A percentile compares a stretch with the other conserved stretches of the same genome.
phyloP scores from a whole-genome alignment of 768 basidiomycete genomes.

The Melanogaster broomeanus region DNA sequence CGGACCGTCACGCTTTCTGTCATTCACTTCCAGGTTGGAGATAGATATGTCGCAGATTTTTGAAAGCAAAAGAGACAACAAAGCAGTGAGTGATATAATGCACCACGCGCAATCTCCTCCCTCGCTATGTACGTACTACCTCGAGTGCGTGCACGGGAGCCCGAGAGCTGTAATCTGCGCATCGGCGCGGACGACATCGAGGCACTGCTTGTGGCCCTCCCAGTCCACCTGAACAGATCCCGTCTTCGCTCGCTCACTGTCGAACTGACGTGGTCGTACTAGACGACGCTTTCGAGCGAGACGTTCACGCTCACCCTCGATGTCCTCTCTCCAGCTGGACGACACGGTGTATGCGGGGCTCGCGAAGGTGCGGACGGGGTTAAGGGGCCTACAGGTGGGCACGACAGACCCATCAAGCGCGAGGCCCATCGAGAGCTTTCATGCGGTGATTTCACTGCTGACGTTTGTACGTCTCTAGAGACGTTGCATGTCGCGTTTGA shows the following conservation, averaged over 20 bases:
- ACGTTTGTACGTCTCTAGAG: slow-evolving; percentile 17
- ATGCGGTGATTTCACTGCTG: slow-evolving; percentile 21
- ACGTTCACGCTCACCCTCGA: slow-evolving; percentile 21
- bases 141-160: slow-evolving; percentile 16
- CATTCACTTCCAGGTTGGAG: no score
- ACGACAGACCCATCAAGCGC: slow-evolving; percentile 17
- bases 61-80: no score
- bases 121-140: slow-evolving; percentile 19
- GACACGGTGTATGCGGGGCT: slow-evolving; percentile 19
- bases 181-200: slow-evolving; percentile 24
- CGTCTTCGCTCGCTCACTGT: slow-evolving; percentile 12
- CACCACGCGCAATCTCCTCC: no score
- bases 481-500: slow-evolving; percentile 24
- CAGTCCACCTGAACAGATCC: slow-evolving; percentile 11
- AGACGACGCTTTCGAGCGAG: slow-evolving; percentile 21
- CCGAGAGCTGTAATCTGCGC: slow-evolving; percentile 17
- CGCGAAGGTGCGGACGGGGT: slow-evolving; percentile 3
- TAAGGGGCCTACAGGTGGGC: slow-evolving; percentile 21
- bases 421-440: slow-evolving; percentile 18
- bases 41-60: no score
- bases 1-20: no score
- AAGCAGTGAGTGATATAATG: no score
- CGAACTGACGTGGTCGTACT: no score
- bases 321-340: slow-evolving; percentile 16
- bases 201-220: slow-evolving; percentile 9